A percentile compares a stretch with the other conserved stretches of the same genome.
Conservation (phyloP, 2,329 filamentous ascomycete species). For the Apiospora arundinis region DNA sequence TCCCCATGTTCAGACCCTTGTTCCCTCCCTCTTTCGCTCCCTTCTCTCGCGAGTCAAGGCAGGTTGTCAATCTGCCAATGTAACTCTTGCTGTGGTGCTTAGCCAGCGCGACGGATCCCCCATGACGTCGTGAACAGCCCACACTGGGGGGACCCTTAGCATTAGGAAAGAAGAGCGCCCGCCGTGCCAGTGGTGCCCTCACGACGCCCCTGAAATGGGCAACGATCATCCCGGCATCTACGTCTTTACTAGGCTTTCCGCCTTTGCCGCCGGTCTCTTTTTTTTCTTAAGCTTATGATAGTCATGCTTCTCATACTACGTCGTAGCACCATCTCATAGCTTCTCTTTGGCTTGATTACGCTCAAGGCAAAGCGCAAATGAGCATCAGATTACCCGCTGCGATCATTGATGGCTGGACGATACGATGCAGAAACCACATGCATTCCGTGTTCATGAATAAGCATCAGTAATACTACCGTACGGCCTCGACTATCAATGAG, state of each 20-base stretch:
- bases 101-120: conserved; percentile 13
- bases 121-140: conserved; percentile 11
- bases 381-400: neutral
- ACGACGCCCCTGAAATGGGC: neutral
- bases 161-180: neutral
- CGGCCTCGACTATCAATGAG: neutral
- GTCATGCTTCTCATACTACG: conserved; percentile 1
- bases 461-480: neutral
- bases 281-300: conserved; percentile 5
- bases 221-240: conserved; percentile 4
- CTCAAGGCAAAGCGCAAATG: neutral
- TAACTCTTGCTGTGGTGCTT: neutral
- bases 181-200: neutral
- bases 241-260: conserved; percentile 11
- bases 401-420: neutral
- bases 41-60: neutral
- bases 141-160: neutral
- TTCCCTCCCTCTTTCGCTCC: neutral
- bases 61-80: conserved; percentile 18
- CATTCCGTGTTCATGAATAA: neutral
- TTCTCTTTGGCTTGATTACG: neutral
- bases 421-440: neutral
- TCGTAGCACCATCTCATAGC: neutral
- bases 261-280: conserved; percentile 1
- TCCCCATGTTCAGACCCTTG: conserved; percentile 18